A percentile compares a stretch with the other conserved stretches of the same genome.
These are phyloP conservation scores for Pelargonium citronellum DNA, from an alignment of 441 rosid genomes.

Conservation along the genomic window DNA sequence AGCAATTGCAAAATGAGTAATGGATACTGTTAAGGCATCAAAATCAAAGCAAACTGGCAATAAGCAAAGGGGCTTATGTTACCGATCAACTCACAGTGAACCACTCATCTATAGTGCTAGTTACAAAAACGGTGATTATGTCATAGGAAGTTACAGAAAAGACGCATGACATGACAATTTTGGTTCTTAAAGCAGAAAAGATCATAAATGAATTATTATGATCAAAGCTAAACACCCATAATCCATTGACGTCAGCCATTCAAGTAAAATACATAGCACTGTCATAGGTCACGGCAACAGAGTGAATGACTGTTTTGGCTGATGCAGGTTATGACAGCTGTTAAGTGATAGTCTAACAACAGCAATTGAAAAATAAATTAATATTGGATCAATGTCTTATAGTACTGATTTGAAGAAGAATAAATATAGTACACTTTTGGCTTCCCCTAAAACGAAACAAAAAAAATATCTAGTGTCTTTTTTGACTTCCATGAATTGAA, in stretches of 20 bases:
- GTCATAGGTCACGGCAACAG: neutral
- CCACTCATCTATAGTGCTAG: neutral
- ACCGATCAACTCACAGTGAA: neutral
- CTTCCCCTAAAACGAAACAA: neutral
- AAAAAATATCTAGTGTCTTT: too few relatives aligned
- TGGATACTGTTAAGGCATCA: neutral
- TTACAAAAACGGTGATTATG: neutral
- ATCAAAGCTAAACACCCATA: neutral
- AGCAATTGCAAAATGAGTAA: neutral
- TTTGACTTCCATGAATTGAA: neutral
- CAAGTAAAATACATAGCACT: neutral
- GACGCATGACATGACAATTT: neutral
- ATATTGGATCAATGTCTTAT: too few relatives aligned
- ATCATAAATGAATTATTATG: neutral
- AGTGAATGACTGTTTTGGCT: neutral
- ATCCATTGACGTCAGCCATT: neutral
- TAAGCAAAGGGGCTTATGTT: neutral
- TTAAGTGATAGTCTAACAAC: too few relatives aligned
- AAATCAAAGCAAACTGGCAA: neutral
- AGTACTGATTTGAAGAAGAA: too few relatives aligned
- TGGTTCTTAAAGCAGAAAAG: neutral
- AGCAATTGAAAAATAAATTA: neutral
- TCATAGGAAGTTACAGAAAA: neutral
- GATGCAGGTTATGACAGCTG: neutral
- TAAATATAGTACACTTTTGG: neutral